A percentile compares a stretch with the other conserved stretches of the same genome.
These are phyloP conservation scores for Trichosporon faecale DNA, from an alignment of 1,284 basidiomycete species.

Conservation along the genomic window DNA sequence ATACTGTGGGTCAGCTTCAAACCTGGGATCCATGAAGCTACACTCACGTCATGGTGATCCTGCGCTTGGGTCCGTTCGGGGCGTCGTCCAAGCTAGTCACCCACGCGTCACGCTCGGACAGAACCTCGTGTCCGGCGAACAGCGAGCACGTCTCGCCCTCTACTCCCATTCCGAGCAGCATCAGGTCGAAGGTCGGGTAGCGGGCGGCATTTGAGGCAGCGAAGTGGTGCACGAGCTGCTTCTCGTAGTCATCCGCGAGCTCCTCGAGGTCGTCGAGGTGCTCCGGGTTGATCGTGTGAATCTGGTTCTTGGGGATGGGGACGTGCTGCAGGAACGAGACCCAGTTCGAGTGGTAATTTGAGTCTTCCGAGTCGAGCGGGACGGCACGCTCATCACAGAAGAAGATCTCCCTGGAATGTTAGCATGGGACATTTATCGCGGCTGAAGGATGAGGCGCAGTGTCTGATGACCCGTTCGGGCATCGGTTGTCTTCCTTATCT, in stretches of 20 bases:
- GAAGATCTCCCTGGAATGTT: constrained; percentile 78
- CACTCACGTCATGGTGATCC: constrained; percentile 73
- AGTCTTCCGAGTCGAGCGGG: constrained; percentile 86
- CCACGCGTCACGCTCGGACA: constrained; percentile 85
- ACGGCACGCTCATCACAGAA: constrained; percentile 97
- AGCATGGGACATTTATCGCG: neutral
- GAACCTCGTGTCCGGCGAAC: constrained; percentile 85
- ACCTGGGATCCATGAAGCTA: neutral
- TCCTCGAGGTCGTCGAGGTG: constrained; percentile 72
- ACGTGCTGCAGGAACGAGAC: constrained; percentile 81
- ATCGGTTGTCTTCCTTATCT: neutral
- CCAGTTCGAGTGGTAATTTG: constrained; percentile 81
- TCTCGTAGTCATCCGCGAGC: constrained; percentile 87
- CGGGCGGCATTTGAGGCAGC: constrained; percentile 83
- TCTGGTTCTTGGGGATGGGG: constrained; percentile 67
- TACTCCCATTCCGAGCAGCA: constrained; percentile 87
- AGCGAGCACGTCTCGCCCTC: constrained; percentile 96
- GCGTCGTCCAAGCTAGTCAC: constrained; percentile 89
- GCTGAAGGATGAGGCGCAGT: neutral
- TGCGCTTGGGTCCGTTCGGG: constrained; percentile 85
- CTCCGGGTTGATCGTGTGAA: constrained; percentile 80
- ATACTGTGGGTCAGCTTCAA: constrained; percentile 32
- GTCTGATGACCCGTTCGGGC: neutral
- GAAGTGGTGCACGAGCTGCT: constrained; percentile 85
- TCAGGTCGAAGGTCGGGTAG: constrained; percentile 91